Percentiles rank a stretch among this genome's conserved stretches.
Evolutionary conservation across 2,329 filamentous ascomycete species (phyloP).

Genomic region (Colletotrichum destructivum): DNA sequence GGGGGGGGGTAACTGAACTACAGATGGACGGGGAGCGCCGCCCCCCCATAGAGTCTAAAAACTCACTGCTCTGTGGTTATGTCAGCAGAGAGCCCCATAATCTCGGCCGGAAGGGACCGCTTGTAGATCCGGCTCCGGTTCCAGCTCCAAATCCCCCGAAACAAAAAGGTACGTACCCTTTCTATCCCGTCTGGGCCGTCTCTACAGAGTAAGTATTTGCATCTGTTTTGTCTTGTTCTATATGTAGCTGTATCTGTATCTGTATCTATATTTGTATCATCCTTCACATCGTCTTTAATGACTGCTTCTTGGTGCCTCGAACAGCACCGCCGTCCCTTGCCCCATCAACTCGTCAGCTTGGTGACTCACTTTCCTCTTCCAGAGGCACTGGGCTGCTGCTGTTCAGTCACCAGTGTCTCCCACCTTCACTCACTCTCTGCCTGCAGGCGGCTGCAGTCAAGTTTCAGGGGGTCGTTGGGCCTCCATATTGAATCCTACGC

Average conservation of each 20-base stretch:
- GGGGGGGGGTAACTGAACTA: too few species aligned
- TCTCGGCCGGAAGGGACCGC: background rate
- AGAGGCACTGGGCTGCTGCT: background rate
- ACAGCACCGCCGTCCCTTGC: background rate
- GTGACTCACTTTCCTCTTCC: too few species aligned
- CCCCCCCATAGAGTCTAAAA: background rate
- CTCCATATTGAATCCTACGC: slow-evolving; percentile 31
- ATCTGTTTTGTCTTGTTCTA: background rate
- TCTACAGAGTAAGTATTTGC: background rate
- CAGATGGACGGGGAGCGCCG: background rate
- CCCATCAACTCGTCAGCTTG: background rate
- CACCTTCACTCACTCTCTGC: background rate
- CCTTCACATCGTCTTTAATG: background rate
- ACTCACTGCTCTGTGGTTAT: background rate
- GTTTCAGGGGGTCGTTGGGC: background rate
- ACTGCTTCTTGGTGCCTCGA: background rate
- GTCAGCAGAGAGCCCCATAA: background rate
- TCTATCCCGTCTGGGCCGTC: background rate
- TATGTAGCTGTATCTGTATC: too few species aligned
- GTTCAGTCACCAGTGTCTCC: background rate
- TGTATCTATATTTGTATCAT: background rate
- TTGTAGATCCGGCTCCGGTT: background rate
- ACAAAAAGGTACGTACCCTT: background rate
- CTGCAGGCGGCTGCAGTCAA: too few species aligned
- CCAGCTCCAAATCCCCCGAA: rapidly evolving